Percentiles rank a stretch among this genome's conserved stretches.
Conservation (phyloP, 2,329 filamentous ascomycete genomes). For the Chaetomium sp. region DNA sequence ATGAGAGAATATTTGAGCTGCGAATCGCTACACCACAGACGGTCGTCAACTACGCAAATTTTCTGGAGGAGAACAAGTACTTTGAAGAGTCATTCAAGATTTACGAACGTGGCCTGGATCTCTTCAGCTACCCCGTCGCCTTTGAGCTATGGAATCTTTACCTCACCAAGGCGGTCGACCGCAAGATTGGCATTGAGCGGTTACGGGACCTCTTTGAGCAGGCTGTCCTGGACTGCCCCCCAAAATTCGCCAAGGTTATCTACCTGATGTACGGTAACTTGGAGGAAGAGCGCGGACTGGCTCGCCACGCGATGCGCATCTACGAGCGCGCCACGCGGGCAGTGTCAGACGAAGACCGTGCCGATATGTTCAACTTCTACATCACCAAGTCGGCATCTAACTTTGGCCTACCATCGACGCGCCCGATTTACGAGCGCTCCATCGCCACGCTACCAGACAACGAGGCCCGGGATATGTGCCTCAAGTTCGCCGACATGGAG, state of each 20-base stretch:
- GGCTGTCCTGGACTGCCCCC: constrained; percentile 87
- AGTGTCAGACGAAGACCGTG: constrained; percentile 87
- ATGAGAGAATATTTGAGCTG: constrained; percentile 96
- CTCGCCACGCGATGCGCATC: constrained; percentile 95
- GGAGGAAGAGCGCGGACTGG: constrained; percentile 90
- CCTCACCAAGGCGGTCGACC: constrained; percentile 91
- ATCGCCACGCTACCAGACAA: constrained; percentile 88
- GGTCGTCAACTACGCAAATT: constrained; percentile 95
- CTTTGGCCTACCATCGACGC: constrained; percentile 89
- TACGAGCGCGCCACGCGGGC: constrained; percentile 95
- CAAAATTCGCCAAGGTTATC: constrained; percentile 90
- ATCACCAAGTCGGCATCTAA: constrained; percentile 98
- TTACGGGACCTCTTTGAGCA: constrained; percentile 95
- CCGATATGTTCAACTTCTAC: constrained; percentile 99
- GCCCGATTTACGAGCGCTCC: constrained; percentile 92
- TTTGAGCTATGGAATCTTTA: constrained; percentile 99
- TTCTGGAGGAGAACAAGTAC: constrained; percentile 90
- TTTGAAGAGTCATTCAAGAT: constrained; percentile 98
- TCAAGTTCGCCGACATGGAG: constrained; percentile 79
- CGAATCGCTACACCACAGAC: constrained; percentile 97
- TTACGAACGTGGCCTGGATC: constrained; percentile 89
- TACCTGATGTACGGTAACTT: constrained; percentile 98
- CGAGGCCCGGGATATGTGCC: constrained; percentile 95
- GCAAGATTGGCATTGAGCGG: constrained; percentile 91
- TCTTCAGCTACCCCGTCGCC: constrained; percentile 97